Base-by-base conservation (phyloP, 2,329 filamentous ascomycete genomes). In the Zopfia rhizophila region DNA sequence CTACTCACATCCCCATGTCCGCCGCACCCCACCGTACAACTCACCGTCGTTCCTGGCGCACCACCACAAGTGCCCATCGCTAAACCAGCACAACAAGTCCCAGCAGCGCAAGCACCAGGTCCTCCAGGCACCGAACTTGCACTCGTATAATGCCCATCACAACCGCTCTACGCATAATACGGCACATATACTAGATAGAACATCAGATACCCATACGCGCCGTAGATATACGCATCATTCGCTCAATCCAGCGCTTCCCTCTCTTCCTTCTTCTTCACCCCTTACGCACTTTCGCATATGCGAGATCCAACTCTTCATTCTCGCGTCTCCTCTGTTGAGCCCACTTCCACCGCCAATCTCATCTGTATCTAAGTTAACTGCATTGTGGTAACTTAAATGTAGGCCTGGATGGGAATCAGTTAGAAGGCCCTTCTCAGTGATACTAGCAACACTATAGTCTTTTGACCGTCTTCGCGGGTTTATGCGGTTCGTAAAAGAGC, bases 351-450 rank as follows among this genome's bases (percentile, higher is more conserved):
- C 65, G n/a, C 38, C 56, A 27, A 18, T 39, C 37, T 7, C 14
- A 21, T 5, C 22, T 30, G 16, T 14, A 2, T 55, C 57, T 7
- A 50, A 58, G 5, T 70, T 70, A 6, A 91, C 83, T 1, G 88
- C 81, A 58, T 85, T 90, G 75, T 93, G 89, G 0, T 86, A 79
- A 0, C 85, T 89, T 51, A 93, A 87, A 63, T 93, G 89, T 0
- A 85, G 81, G 14, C 82, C 84, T 40, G 80, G 82, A 37, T 81
- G 73, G 3, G 78, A 74, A 44, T 81, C 68, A 3, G 73, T 72
- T 0, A 83, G 79, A 24, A 59, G 47, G 2, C 32, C 38, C 17
- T 53, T 55, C 17, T 45, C 42, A 12, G 39, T 16, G 4, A 51
- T 16, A 10, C 14, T 28, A 11, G 36, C 38, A 29, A 59, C 27